phyloP scores from a whole-genome alignment of 2,329 filamentous ascomycete genomes.

The Pezicula rhizophila region DNA sequence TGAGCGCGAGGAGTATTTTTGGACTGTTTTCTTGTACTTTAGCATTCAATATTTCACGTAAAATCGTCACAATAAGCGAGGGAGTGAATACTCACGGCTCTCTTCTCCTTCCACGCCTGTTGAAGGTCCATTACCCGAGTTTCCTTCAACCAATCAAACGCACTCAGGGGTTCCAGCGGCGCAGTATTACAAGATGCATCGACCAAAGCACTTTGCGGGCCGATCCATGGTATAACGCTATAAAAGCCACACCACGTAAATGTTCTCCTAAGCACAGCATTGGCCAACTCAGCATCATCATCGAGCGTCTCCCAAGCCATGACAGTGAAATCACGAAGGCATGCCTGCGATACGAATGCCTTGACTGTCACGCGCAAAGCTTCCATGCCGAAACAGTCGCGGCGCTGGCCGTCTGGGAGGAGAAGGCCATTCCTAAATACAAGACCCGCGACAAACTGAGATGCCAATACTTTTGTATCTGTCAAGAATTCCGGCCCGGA shows the following conservation, averaged over 20 bases:
- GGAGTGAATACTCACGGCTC: neutral
- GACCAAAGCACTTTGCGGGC: slow-evolving; percentile 29
- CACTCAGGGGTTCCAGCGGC: slow-evolving; percentile 33
- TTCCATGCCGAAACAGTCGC: slow-evolving; percentile 39
- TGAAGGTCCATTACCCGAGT: slow-evolving; percentile 37
- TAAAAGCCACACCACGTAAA: slow-evolving; percentile 41
- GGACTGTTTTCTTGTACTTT: neutral
- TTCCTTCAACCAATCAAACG: slow-evolving; percentile 41
- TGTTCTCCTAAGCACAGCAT: slow-evolving; percentile 36
- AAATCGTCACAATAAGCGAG: too few species aligned
- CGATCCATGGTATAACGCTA: slow-evolving; percentile 38
- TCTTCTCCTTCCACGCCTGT: slow-evolving; percentile 33
- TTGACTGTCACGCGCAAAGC: slow-evolving; percentile 35
- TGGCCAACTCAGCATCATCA: slow-evolving; percentile 30
- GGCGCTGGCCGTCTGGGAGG: slow-evolving; percentile 32
- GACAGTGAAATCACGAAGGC: slow-evolving; percentile 34
- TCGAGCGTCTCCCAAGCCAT: slow-evolving; percentile 40
- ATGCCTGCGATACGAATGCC: slow-evolving; percentile 39
- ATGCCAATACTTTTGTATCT: slow-evolving; percentile 29
- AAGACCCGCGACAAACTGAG: slow-evolving; percentile 30
- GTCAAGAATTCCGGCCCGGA: slow-evolving; percentile 33
- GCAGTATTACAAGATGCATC: slow-evolving; percentile 29
- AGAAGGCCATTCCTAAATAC: slow-evolving; percentile 38
- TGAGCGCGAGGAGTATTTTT: neutral
- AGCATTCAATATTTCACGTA: too few species aligned